A percentile compares a stretch with the other conserved stretches of the same genome.
These are phyloP conservation scores for Coprinellus micaceus DNA, from an alignment of 768 basidiomycete species.

Conservation along the genomic window DNA sequence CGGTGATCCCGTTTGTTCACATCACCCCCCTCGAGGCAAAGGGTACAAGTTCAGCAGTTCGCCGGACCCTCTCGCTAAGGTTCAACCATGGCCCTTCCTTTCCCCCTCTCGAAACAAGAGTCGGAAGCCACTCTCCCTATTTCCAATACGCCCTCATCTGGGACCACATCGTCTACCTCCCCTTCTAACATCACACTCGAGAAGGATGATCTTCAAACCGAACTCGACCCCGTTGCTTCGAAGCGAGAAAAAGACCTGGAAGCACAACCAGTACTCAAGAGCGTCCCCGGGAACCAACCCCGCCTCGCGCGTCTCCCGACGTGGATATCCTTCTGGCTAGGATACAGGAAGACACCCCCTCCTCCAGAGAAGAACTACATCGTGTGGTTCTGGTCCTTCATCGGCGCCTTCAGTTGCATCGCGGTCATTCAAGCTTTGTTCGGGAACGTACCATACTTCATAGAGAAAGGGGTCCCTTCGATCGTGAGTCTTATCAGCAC, in stretches of 20 bases:
- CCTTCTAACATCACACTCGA: not conserved
- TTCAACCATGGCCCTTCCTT: not conserved
- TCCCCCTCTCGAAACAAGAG: not conserved
- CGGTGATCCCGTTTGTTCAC: too few species aligned
- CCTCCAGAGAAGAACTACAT: conserved; percentile 30
- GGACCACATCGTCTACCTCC: not conserved
- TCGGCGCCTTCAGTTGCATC: conserved; percentile 49
- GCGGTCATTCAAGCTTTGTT: conserved; percentile 49
- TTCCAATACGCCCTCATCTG: not conserved
- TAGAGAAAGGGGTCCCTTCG: conserved; percentile 39
- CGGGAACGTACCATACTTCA: conserved; percentile 44
- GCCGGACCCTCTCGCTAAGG: not conserved
- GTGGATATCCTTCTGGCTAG: conserved; percentile 41
- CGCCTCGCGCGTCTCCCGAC: conserved; percentile 33
- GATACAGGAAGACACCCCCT: conserved; percentile 36
- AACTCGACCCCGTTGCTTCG: not conserved
- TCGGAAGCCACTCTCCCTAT: not conserved
- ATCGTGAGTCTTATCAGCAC: conserved; percentile 37
- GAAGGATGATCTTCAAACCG: not conserved
- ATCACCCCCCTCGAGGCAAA: too few species aligned
- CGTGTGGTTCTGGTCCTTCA: conserved; percentile 50
- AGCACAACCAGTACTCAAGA: not conserved
- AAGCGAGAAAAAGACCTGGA: not conserved
- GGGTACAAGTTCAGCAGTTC: not conserved
- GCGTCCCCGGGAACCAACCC: not conserved